Evolutionary conservation across 331 rosid species (phyloP), one percentile per base, ranked within the genome.

Genomic region (Quercus lobata): DNA sequence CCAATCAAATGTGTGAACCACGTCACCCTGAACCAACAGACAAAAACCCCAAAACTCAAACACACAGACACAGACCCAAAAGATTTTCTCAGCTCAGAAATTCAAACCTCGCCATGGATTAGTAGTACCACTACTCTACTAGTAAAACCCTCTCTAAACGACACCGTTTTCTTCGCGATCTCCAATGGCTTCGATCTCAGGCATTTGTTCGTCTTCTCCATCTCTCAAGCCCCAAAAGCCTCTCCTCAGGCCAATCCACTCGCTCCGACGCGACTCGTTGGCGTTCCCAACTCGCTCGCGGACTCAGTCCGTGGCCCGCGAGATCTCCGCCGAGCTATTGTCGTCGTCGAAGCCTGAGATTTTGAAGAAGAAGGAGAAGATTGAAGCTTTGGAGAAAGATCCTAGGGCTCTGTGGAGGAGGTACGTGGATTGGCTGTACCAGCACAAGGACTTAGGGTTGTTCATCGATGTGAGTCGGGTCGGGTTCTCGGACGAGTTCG

Each of bases 361-460:
- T 7, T 37, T 37, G 44, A 37, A 37, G 44, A 18, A 19, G 60
- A 81, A 79, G 68, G 75, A n/a, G 72, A 77, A 75, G 75, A 77
- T 75, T 71, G 78, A 73, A 57, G 87, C 78, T 1, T 77, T 95
- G 88, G 94, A 85, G 87, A 95, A 91, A 63, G 98, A 93, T 24
- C 97, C 91, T 0, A 77, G 24, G 3, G 90, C 88, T 18, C 84
- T 95, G 57, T 95, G 99, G 99, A 69, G 52, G 80, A 82, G 99
- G 37, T 91, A 90, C 76, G 92, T 89, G 37, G 98, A 93, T 27
- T 93, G 93, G 99, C 82, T 95, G n/a, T 95, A 95, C 83, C 99
- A 95, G 87, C 97, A 95, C 69, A 95, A 93, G 82, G 97, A 93
- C 19, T 78, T 95, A 2, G 98, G 99, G 30, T 41, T 95, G 18